Conservation (phyloP, 2,329 filamentous ascomycete genomes). For the Botrytis fabae region DNA sequence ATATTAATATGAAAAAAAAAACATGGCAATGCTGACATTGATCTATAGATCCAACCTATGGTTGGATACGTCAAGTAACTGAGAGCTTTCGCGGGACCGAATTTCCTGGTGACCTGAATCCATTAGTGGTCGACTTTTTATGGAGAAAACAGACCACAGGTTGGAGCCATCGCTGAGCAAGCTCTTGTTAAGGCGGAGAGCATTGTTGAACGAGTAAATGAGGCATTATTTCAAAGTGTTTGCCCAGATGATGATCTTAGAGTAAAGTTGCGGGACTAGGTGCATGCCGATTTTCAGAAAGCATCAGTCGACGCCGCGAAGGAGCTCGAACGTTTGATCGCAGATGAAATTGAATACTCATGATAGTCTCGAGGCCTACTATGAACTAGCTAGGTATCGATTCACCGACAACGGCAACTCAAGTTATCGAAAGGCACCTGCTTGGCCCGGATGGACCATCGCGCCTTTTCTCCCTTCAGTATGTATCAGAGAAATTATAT, state of each 20-base stretch:
- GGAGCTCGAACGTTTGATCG: slow-evolving; percentile 27
- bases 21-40: not conserved
- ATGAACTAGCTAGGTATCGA: slow-evolving; percentile 25
- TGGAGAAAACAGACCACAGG: slow-evolving; percentile 27
- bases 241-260: slow-evolving; percentile 27
- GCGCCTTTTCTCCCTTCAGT: slow-evolving; percentile 25
- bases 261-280: slow-evolving; percentile 25
- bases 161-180: slow-evolving; percentile 25
- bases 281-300: slow-evolving; percentile 25
- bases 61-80: slow-evolving; percentile 26
- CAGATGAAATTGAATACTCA: slow-evolving; percentile 25
- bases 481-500: slow-evolving; percentile 26
- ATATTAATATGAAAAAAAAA: not conserved
- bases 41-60: slow-evolving; percentile 21
- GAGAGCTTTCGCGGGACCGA: slow-evolving; percentile 27
- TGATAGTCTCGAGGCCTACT: slow-evolving; percentile 25
- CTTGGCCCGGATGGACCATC: slow-evolving; percentile 27
- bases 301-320: slow-evolving; percentile 22
- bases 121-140: slow-evolving; percentile 25
- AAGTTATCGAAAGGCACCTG: slow-evolving; percentile 30
- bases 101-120: slow-evolving; percentile 27
- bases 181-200: slow-evolving; percentile 23
- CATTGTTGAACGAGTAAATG: slow-evolving; percentile 24
- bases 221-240: slow-evolving; percentile 23
- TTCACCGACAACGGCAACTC: slow-evolving; percentile 30